These are phyloP conservation scores for Fusarium transvaalense DNA, from an alignment of 2,329 filamentous ascomycete species.

Conservation along the genomic window DNA sequence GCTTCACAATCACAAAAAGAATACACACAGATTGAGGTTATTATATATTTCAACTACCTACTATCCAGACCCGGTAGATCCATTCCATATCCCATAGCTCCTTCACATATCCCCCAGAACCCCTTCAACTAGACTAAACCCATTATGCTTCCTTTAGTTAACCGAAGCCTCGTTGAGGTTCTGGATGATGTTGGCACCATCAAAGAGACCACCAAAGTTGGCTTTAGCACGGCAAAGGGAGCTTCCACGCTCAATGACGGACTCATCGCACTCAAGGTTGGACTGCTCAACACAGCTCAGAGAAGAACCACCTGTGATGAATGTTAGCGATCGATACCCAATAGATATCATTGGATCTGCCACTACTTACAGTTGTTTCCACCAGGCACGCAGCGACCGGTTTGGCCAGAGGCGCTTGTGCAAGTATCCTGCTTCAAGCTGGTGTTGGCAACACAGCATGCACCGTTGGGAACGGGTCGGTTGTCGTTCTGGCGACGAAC, in stretches of 20 bases:
- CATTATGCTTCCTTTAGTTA: neutral
- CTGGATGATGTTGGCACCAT: slow-evolving; percentile 17
- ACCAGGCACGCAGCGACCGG: slow-evolving; percentile 15
- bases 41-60: slow-evolving; percentile 9
- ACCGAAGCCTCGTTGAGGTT: slow-evolving; percentile 10
- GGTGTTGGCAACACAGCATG: slow-evolving; percentile 24
- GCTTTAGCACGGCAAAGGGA: slow-evolving; percentile 17
- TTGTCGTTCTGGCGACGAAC: slow-evolving; percentile 2
- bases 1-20: neutral
- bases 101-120: neutral
- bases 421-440: slow-evolving; percentile 26
- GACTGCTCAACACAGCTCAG: slow-evolving; percentile 17
- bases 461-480: slow-evolving; percentile 14
- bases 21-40: slow-evolving; percentile 2
- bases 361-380: slow-evolving; percentile 21
- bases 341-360: fast-evolving
- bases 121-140: neutral
- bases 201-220: neutral
- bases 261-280: slow-evolving; percentile 11
- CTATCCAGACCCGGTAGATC: slow-evolving; percentile 3
- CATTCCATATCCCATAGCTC: slow-evolving; percentile 7
- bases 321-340: neutral
- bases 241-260: slow-evolving; percentile 16
- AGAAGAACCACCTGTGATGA: neutral
- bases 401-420: slow-evolving; percentile 3